Evolutionary conservation across 345 rosid species (phyloP).

Genomic region (Erysimum cheiranthoides): DNA sequence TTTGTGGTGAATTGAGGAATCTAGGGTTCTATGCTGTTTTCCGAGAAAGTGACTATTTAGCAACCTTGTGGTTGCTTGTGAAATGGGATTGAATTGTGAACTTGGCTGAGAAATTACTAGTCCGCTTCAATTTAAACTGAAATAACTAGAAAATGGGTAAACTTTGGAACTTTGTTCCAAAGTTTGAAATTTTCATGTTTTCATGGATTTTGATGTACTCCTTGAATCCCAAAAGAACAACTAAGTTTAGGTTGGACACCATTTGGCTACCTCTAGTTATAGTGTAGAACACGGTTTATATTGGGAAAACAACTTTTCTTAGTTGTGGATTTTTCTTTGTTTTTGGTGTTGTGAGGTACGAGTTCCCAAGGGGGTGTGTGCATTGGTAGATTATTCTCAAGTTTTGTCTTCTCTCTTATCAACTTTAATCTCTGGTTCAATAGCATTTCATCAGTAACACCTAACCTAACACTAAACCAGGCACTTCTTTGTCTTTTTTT

Average conservation of each 20-base stretch:
- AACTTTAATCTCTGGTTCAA: neutral
- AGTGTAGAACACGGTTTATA: neutral
- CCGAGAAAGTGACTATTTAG: neutral
- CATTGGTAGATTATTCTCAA: neutral
- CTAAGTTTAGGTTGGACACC: constrained; percentile 1
- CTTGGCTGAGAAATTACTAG: neutral
- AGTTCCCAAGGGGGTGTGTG: neutral
- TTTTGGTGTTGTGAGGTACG: neutral
- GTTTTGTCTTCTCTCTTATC: neutral
- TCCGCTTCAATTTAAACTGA: neutral
- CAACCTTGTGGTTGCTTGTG: constrained; percentile 14
- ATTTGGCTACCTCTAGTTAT: neutral
- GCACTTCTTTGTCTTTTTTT: constrained; percentile 1
- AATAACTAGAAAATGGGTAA: neutral
- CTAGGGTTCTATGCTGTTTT: constrained; percentile 27
- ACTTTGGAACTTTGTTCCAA: constrained; percentile 14
- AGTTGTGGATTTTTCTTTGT: constrained; percentile 8
- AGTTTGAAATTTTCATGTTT: neutral
- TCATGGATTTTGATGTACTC: constrained; percentile 1
- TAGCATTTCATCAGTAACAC: constrained; percentile 17
- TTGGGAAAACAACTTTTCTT: neutral
- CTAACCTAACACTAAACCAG: constrained; percentile 31
- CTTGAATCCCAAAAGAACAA: neutral
- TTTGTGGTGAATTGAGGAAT: constrained; percentile 6
- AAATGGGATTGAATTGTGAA: constrained; percentile 13